phyloP scores from a whole-genome alignment of 176 grass and related monocot species.

The Aegilops tauschii region DNA sequence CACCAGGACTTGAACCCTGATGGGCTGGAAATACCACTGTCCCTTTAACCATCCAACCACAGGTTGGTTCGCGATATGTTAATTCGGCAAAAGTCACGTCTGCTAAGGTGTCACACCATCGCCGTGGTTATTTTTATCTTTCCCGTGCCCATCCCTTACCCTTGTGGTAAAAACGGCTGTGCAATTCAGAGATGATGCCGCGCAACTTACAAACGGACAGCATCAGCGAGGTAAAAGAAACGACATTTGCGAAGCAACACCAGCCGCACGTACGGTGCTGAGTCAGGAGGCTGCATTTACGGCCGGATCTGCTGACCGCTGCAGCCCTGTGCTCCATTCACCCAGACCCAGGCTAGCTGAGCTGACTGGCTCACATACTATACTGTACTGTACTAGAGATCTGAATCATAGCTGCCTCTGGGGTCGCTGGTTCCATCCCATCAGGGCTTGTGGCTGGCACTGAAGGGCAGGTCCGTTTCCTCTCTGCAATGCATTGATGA shows the following conservation, averaged over 20 bases:
- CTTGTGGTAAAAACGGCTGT: no score
- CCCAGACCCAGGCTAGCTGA: neutral
- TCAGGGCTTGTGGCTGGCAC: neutral
- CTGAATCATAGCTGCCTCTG: neutral
- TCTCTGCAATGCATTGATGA: slow-evolving; percentile 2
- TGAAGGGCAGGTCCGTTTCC: neutral
- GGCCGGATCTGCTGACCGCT: neutral
- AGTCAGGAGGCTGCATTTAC: neutral
- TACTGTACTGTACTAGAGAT: neutral
- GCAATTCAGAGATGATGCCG: no score
- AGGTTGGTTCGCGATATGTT: no score
- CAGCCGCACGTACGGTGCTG: slow-evolving; percentile 6
- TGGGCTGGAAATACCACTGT: no score
- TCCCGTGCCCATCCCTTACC: no score
- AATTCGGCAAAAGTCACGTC: no score
- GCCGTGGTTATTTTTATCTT: no score
- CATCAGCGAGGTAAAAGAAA: neutral
- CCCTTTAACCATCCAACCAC: no score
- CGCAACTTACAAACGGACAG: no score
- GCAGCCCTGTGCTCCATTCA: neutral
- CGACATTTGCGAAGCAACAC: neutral
- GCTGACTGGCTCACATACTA: neutral
- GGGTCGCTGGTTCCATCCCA: neutral
- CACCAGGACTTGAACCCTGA: no score
- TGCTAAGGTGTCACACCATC: no score